Evolutionary conservation across 768 basidiomycete species (phyloP).

Genomic region (Leccinum boreale): DNA sequence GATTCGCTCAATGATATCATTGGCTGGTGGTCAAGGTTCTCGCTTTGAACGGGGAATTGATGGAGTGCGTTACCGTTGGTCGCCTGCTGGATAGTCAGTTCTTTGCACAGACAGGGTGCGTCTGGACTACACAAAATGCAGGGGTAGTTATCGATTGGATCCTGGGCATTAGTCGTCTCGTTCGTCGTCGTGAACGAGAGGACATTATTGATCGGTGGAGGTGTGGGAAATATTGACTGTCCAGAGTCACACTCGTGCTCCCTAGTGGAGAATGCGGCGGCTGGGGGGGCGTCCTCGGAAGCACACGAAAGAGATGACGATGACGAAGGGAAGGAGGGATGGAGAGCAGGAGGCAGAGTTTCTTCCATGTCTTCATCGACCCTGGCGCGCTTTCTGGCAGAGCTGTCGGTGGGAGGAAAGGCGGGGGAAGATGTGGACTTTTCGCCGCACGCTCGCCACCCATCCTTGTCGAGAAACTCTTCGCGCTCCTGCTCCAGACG

Average conservation of each 20-base stretch:
- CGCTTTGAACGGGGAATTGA: slow-evolving; percentile 13
- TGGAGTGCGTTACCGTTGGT: slow-evolving; percentile 18
- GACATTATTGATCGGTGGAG: slow-evolving; percentile 28
- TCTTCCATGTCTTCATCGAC: slow-evolving; percentile 23
- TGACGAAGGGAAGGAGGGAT: slow-evolving; percentile 31
- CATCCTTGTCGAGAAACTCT: slow-evolving; percentile 36
- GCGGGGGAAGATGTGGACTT: slow-evolving; percentile 34
- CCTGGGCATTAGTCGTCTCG: slow-evolving; percentile 28
- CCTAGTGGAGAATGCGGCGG: slow-evolving; percentile 33
- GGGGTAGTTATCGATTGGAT: slow-evolving; percentile 31
- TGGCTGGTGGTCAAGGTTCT: slow-evolving; percentile 10
- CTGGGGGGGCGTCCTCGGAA: slow-evolving; percentile 35
- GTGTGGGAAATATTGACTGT: slow-evolving; percentile 31
- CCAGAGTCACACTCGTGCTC: slow-evolving; percentile 23
- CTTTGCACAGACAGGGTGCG: slow-evolving; percentile 75
- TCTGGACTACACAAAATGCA: slow-evolving; percentile 77
- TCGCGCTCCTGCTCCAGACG: slow-evolving; percentile 40
- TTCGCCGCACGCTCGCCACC: slow-evolving; percentile 61
- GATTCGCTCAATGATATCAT: slow-evolving; percentile 24
- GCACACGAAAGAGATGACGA: slow-evolving; percentile 53
- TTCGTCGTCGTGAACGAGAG: slow-evolving; percentile 37
- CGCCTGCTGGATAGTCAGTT: slow-evolving; percentile 52
- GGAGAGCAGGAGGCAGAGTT: slow-evolving; percentile 15
- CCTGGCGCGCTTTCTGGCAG: slow-evolving; percentile 39
- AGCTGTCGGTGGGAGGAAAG: slow-evolving; percentile 18